These are phyloP conservation scores for Cystofilobasidium macerans DNA, from an alignment of 768 basidiomycete genomes.

Conservation along the genomic window DNA sequence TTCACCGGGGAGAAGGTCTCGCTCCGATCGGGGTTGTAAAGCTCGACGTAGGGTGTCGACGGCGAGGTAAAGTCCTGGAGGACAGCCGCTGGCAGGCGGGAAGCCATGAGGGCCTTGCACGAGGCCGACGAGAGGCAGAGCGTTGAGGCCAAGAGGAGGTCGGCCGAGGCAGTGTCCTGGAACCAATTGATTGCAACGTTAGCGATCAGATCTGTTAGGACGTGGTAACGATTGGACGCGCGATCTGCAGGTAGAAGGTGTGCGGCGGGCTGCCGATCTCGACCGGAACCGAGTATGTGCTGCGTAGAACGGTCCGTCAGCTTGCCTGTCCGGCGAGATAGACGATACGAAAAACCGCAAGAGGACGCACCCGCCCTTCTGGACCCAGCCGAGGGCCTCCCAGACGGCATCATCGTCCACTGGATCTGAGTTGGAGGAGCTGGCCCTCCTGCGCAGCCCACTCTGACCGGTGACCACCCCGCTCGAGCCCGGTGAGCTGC, in stretches of 20 bases:
- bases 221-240: not conserved
- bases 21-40: conserved; percentile 12
- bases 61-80: not conserved
- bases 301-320: not conserved
- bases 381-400: conserved; percentile 6
- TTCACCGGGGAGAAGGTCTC: not conserved
- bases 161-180: conserved; percentile 19
- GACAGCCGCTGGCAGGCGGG: not conserved
- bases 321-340: not conserved
- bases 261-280: conserved; percentile 8
- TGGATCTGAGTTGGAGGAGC: not conserved
- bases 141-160: conserved; percentile 19
- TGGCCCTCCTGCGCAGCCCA: not conserved
- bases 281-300: conserved; percentile 13
- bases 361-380: conserved; percentile 4
- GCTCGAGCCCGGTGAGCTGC: not conserved
- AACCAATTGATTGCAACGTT: not conserved
- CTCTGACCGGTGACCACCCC: not conserved
- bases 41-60: conserved; percentile 16
- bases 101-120: not conserved
- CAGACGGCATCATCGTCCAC: not conserved
- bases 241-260: conserved; percentile 21
- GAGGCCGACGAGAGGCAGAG: conserved; percentile 14
- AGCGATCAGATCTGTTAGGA: not conserved
- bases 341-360: too few species aligned